Evolutionary conservation across 257 asterid species (phyloP), one percentile per base, ranked within the genome.

Genomic region (Echites panduratus): DNA sequence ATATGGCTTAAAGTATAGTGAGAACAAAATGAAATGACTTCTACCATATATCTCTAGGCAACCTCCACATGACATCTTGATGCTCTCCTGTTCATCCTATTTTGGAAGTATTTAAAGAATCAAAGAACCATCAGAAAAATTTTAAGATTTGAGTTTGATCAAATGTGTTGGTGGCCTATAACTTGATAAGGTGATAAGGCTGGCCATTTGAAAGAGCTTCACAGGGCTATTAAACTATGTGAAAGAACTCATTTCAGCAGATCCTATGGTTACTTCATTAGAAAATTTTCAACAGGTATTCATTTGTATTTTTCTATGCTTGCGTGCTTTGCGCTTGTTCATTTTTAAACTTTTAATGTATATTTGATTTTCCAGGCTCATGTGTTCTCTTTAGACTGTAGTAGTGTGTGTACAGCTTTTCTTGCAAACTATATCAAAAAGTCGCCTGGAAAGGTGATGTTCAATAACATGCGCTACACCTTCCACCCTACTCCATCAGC

Each of bases 261-360:
- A 95, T 81, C 90, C 96, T 71, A 81, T 84, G 14, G 90, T 86
- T 32, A 32, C 38, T 32, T 78, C 97, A 66, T 82, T 95, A 83
- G 99, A 98, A 75, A 85, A 47, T 78, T 87, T 32, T 82, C 99
- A 95, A 82, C 92, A 95, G 97, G 99, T 92, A 77, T 64, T 26
- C 12, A 41, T 75, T 40, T 66, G 71, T 43, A 6, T 70, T 71
- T 27, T 62, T 59, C 68, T 50, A 62, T 26, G 0, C 32, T 53
- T 70, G 66, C 41, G 16, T 56, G 3, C 16, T 32, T 27, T 53
- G 73, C 1, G 3, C 38, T 32, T 32, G 38, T 32, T 32, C 38
- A 32, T 32, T 32, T 32, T 14, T 40, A 75, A 47, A 35, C 26
- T 64, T 68, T 45, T 61, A 24, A 66, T 70, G 32, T 62, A 76